Conservation (phyloP, 345 rosid species). For the Salix viminalis region DNA sequence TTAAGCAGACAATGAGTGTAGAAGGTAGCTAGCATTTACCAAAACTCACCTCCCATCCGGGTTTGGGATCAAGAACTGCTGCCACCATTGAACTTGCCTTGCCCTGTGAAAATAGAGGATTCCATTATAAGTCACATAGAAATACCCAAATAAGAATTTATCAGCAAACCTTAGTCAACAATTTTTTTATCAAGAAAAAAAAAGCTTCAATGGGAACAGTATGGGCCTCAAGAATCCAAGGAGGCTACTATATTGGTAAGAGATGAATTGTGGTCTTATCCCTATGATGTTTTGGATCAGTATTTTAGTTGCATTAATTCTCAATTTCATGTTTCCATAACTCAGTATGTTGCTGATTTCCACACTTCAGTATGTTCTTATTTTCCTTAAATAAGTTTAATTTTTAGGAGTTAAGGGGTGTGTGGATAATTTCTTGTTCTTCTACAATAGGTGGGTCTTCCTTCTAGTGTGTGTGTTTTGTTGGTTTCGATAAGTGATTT, state of each 20-base stretch:
- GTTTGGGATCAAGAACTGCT: constrained; percentile 66
- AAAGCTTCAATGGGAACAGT: not conserved
- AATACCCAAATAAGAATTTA: not conserved
- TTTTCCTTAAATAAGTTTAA: too few species aligned
- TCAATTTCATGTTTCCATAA: not conserved
- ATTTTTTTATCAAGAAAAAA: not conserved
- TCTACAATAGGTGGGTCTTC: too few species aligned
- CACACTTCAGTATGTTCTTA: not conserved
- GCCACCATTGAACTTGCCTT: constrained; percentile 97
- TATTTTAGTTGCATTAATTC: not conserved
- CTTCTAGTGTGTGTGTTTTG: too few species aligned
- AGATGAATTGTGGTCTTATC: not conserved
- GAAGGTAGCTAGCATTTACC: not conserved
- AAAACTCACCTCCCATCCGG: constrained; percentile 71
- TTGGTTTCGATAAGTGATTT: too few species aligned
- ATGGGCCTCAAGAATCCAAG: not conserved
- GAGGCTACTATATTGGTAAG: not conserved
- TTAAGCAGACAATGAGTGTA: not conserved
- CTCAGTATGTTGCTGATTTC: not conserved
- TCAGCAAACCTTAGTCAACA: not conserved
- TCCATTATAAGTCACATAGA: not conserved
- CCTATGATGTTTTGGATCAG: too few species aligned
- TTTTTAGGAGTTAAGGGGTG: too few species aligned
- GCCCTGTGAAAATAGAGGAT: constrained; percentile 43
- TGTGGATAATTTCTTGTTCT: too few species aligned